Conservation (phyloP, 139 green algal species). For the Chlamydomonas asymmetrica region DNA sequence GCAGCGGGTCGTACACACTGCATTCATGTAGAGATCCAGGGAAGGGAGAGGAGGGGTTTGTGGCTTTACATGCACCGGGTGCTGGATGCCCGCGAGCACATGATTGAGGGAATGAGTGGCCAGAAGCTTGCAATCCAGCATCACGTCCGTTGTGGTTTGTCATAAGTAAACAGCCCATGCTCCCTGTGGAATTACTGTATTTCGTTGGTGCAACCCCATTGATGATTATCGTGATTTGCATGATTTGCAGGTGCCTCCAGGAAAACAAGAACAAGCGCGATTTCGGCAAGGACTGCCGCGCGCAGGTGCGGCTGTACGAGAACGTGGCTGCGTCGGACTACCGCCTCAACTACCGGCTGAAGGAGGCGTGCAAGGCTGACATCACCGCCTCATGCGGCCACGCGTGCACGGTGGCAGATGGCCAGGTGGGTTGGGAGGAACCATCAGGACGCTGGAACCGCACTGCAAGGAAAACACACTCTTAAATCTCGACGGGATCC, state of each 20-base stretch:
- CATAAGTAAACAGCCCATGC: too few species aligned
- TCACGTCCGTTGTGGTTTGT: too few species aligned
- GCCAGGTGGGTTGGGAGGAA: slow-evolving; percentile 63
- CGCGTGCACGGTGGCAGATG: slow-evolving; percentile 53
- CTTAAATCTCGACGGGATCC: slow-evolving; percentile 2
- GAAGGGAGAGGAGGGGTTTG: too few species aligned
- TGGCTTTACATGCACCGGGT: too few species aligned
- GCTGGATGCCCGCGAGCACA: too few species aligned
- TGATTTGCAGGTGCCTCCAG: too few species aligned
- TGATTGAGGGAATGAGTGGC: too few species aligned
- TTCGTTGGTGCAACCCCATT: background rate
- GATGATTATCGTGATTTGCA: background rate
- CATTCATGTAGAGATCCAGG: too few species aligned
- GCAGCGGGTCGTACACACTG: too few species aligned
- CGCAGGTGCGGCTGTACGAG: slow-evolving; percentile 55
- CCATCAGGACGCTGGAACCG: too few species aligned
- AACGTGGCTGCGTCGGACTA: slow-evolving; percentile 68
- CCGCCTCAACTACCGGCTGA: slow-evolving; percentile 83
- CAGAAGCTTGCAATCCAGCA: too few species aligned
- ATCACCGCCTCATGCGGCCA: slow-evolving; percentile 60
- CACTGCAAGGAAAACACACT: slow-evolving; percentile 54
- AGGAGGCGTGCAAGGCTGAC: slow-evolving; percentile 68
- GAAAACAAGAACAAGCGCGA: slow-evolving; percentile 64
- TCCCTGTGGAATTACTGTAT: too few species aligned
- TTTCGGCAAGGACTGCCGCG: slow-evolving; percentile 76